phyloP scores from a whole-genome alignment of 2,329 filamentous ascomycete species.

The Colletotrichum melonis region DNA sequence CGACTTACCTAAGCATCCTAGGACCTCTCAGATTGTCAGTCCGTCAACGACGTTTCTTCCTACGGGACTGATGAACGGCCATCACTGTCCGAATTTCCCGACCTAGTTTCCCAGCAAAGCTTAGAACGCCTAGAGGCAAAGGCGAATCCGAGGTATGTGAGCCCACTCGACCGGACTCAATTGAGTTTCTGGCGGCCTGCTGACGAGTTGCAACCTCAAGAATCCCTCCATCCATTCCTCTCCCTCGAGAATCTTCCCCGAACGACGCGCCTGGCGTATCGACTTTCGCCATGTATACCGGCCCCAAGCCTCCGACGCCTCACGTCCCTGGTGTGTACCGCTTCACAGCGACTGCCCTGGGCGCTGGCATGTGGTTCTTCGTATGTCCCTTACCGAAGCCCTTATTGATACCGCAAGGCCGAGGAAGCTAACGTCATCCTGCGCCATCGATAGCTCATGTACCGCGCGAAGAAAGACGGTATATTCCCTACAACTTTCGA shows the following conservation, averaged over 20 bases:
- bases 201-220: constrained; percentile 1
- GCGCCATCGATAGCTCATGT: constrained; percentile 77
- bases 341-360: constrained; percentile 85
- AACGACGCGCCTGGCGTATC: constrained; percentile 8
- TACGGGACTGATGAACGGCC: background rate
- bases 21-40: background rate
- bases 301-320: constrained; percentile 55
- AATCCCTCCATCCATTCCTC: background rate
- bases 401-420: background rate
- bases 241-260: background rate
- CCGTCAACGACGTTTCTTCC: constrained; percentile 9
- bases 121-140: background rate
- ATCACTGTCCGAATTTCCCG: background rate
- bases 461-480: constrained; percentile 96
- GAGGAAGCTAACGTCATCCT: constrained; percentile 34
- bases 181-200: background rate
- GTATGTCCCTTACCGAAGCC: constrained; percentile 65
- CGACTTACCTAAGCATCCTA: constrained; percentile 29
- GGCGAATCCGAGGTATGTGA: constrained; percentile 9
- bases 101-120: background rate
- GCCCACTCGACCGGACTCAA: background rate
- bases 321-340: constrained; percentile 76
- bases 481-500: constrained; percentile 38
- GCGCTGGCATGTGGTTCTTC: constrained; percentile 99
- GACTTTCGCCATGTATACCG: constrained; percentile 23